Evolutionary conservation across 164 flowering plant genomes (phyloP).

Genomic region (Magnolia sinica): DNA sequence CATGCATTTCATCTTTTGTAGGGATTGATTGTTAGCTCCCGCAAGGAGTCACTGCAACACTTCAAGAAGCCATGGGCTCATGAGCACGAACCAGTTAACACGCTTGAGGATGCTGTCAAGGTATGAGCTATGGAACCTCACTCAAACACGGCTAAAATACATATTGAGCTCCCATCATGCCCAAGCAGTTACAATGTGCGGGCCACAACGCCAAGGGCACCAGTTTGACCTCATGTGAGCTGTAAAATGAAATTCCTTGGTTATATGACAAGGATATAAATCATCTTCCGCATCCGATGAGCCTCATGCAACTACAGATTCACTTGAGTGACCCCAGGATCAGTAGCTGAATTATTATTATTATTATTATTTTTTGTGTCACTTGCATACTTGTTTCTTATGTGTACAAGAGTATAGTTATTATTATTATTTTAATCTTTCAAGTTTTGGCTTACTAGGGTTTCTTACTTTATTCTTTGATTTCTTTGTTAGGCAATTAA

Average conservation of each 20-base stretch:
- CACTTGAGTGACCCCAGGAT: background rate
- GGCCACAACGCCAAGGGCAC: background rate
- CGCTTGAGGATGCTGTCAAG: constrained; percentile 77
- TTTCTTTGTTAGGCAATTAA: constrained; percentile 59
- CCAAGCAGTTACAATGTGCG: background rate
- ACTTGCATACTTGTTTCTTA: background rate
- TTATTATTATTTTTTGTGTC: background rate
- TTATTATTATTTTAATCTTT: background rate
- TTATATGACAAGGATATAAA: no score
- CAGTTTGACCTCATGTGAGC: no score
- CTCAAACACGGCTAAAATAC: background rate
- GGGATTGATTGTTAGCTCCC: constrained; percentile 87
- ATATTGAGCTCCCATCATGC: background rate
- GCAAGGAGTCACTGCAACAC: constrained; percentile 82
- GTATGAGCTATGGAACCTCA: constrained; percentile 23
- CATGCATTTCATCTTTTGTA: constrained; percentile 19
- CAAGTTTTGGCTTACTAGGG: background rate
- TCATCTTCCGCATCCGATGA: no score
- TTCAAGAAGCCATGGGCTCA: constrained; percentile 99
- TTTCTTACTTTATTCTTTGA: background rate
- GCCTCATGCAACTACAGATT: background rate
- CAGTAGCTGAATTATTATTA: background rate
- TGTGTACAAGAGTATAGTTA: background rate
- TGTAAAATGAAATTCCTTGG: no score
- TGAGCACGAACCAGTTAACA: constrained; percentile 77